Percentiles rank a stretch among this genome's conserved stretches.
Conservation (phyloP, 768 basidiomycete genomes). For the Hygrophoropsis aurantiaca region DNA sequence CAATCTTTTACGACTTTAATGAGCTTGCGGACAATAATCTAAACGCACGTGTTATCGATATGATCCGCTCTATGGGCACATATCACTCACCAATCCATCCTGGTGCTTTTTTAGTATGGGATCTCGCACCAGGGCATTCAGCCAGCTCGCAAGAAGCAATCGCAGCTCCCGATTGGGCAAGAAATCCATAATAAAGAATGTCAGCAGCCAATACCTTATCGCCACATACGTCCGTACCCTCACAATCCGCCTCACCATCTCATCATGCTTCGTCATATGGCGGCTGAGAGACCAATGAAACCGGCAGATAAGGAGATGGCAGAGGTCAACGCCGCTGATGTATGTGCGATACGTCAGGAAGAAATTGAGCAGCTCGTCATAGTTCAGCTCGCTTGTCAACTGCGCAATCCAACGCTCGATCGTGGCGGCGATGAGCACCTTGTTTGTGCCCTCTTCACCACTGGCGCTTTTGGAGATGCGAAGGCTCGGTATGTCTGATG, state of each 20-base stretch:
- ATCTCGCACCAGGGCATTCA: slow-evolving; percentile 75
- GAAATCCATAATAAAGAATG: slow-evolving; percentile 89
- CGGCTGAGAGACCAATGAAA: slow-evolving; percentile 82
- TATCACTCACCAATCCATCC: slow-evolving; percentile 66
- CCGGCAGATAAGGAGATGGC: slow-evolving; percentile 78
- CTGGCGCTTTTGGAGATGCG: slow-evolving; percentile 11
- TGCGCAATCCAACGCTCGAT: slow-evolving; percentile 95
- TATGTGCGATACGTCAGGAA: slow-evolving; percentile 92
- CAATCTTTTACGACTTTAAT: slow-evolving; percentile 84
- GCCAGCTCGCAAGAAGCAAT: slow-evolving; percentile 70
- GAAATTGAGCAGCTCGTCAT: slow-evolving; percentile 85
- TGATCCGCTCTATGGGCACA: neutral
- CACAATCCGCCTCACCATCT: slow-evolving; percentile 72
- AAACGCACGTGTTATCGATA: slow-evolving; percentile 5
- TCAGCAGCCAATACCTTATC: slow-evolving; percentile 86
- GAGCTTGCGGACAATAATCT: slow-evolving; percentile 81
- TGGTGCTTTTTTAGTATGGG: slow-evolving; percentile 63
- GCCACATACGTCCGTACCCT: slow-evolving; percentile 89
- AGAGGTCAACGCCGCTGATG: slow-evolving; percentile 74
- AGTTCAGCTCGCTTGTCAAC: slow-evolving; percentile 81
- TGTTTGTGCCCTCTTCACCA: slow-evolving; percentile 31
- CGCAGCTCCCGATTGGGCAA: slow-evolving; percentile 77
- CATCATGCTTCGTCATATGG: slow-evolving; percentile 47
- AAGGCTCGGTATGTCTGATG: slow-evolving; percentile 28
- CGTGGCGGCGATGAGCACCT: slow-evolving; percentile 80